Percentiles rank a stretch among this genome's conserved stretches.
Evolutionary conservation across 257 asterid species (phyloP).

Genomic region (Linderniella brevidens): DNA sequence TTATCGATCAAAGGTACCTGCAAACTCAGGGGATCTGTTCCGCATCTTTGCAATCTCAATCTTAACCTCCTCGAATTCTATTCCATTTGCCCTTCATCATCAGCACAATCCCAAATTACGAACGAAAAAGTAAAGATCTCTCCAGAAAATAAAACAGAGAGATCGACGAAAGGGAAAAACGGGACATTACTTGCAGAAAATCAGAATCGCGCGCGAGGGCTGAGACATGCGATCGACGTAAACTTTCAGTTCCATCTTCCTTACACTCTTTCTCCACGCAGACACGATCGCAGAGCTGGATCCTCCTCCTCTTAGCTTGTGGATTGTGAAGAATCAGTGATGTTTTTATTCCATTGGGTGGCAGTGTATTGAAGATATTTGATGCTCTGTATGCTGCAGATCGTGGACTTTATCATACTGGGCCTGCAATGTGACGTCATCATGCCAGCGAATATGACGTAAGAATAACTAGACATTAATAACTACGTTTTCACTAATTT

Average conservation of each 20-base stretch:
- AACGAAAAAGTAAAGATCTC: background rate
- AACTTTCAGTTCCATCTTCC: constrained; percentile 20
- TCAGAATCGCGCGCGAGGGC: constrained; percentile 74
- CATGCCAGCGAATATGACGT: too few relatives aligned
- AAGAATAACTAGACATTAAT: too few relatives aligned
- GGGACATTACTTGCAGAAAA: constrained; percentile 50
- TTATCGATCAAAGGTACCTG: constrained; percentile 21
- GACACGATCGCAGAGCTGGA: too few relatives aligned
- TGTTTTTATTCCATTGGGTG: too few relatives aligned
- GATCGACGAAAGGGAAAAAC: background rate
- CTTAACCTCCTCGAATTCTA: constrained; percentile 68
- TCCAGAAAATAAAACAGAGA: background rate
- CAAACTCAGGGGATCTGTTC: constrained; percentile 43
- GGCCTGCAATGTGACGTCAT: too few relatives aligned
- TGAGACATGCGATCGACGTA: constrained; percentile 70
- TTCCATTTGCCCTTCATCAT: constrained; percentile 35
- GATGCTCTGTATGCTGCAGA: too few relatives aligned
- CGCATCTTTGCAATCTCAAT: constrained; percentile 31
- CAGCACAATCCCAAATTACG: background rate
- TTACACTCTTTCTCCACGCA: background rate
- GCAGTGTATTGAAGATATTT: too few relatives aligned
- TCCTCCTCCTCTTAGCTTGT: too few relatives aligned
- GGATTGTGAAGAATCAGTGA: too few relatives aligned
- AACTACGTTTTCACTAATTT: too few relatives aligned
- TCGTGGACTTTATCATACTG: too few relatives aligned